Base-by-base conservation (phyloP, 1,284 basidiomycete genomes). In the Porodaedalea pini region DNA sequence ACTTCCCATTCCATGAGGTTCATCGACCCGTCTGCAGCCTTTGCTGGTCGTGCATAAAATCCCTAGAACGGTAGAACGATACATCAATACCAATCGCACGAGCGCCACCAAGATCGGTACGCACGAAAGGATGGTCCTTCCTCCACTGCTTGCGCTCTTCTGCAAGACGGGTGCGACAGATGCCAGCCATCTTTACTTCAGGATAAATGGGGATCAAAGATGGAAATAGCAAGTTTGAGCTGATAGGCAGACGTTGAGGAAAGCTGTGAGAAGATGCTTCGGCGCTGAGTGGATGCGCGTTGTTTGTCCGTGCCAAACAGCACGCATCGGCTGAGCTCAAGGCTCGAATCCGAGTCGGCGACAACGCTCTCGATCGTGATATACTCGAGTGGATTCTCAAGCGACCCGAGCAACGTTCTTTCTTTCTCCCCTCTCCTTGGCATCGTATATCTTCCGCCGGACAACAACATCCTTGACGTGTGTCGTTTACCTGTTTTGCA, bases 81-180 rank as follows among this genome's bases (percentile, higher is more conserved):
- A 47, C 34, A 53, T 39, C 27, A n/a, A 45, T 11, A 25, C 23
- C 55, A 25, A 32, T 47, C 51, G 17, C 19, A 45, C 23, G 57
- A 57, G 50, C 29, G 59, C 48, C 39, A 54, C 32, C 54, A 56
- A 51, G 23, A 41, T 59, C 25, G 11, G 57, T 40, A 85, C 94
- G 73, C 73, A 98, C 96, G 68, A 97, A 98, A 49, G 97, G 97
- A 74, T 99, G 97, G 67, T 99, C 97, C 72, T 96, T 98, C 62
- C 97, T 78, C 97, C 97, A 99, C 68, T 97, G 93, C 75, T 99
- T 99, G 67, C 97, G 86, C 75, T 99, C 97, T 74, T 99, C 97
- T 34, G 94, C 84, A 17, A 97, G 80, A 66, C 94, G 85, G 39
- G 88, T 84, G 69, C 91, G 81, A 70, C 92, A 88, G 65, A 94